Conservation (phyloP, 2,329 filamentous ascomycete species). For the Microcyclospora pomicola region DNA sequence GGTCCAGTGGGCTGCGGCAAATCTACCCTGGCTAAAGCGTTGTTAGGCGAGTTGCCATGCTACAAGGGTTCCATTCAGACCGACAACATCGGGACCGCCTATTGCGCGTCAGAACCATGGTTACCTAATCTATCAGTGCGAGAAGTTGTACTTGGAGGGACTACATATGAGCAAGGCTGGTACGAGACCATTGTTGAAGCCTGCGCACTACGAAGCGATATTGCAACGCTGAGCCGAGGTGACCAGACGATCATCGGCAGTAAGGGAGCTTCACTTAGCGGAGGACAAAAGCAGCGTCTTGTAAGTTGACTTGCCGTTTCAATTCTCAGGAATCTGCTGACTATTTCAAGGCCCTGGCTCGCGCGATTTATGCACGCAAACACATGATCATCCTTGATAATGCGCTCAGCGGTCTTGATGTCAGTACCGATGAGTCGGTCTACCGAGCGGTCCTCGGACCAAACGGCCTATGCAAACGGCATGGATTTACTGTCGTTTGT, state of each 20-base stretch:
- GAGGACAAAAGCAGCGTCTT: constrained; percentile 72
- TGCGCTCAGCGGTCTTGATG: constrained; percentile 65
- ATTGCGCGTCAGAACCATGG: background rate
- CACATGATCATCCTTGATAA: constrained; percentile 69
- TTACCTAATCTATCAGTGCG: background rate
- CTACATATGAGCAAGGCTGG: background rate
- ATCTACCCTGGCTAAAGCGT: background rate
- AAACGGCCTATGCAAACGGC: background rate
- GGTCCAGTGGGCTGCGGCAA: background rate
- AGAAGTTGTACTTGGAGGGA: background rate
- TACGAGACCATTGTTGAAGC: constrained; percentile 44
- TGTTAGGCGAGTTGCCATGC: background rate
- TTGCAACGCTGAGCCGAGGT: constrained; percentile 62
- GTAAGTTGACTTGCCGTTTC: background rate
- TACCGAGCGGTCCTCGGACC: background rate
- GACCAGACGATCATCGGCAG: constrained; percentile 71
- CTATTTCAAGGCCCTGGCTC: constrained; percentile 47
- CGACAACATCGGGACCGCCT: background rate
- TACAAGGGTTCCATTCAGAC: background rate
- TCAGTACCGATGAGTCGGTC: constrained; percentile 21
- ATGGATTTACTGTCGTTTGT: too few species aligned
- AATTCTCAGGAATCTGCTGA: background rate
- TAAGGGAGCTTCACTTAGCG: constrained; percentile 72
- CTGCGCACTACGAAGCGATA: constrained; percentile 61
- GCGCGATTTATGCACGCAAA: constrained; percentile 66